Percentiles rank a stretch among this genome's conserved stretches.
Evolutionary conservation across 176 grass and related monocot genomes (phyloP).

Genomic region (Panicum miliaceum): DNA sequence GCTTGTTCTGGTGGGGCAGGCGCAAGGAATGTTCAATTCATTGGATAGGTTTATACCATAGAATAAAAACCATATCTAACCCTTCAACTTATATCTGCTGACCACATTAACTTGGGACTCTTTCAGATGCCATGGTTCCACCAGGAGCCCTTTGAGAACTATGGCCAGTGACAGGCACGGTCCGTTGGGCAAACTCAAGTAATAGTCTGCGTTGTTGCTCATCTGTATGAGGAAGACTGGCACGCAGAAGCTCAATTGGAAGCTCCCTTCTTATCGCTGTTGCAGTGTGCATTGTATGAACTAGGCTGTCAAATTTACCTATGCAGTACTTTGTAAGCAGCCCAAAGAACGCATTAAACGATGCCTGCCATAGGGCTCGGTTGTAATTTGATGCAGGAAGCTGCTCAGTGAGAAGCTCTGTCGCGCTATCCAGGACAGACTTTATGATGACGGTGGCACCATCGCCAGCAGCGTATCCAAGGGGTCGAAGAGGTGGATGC

Average conservation of each 20-base stretch:
- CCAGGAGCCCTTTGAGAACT: conserved; percentile 43
- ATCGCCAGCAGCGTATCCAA: conserved; percentile 64
- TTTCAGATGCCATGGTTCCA: conserved; percentile 42
- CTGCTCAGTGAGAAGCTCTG: conserved; percentile 61
- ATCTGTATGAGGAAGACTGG: conserved; percentile 88
- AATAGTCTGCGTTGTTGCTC: conserved; percentile 72
- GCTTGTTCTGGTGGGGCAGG: neutral
- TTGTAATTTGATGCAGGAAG: conserved; percentile 48
- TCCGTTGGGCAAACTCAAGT: conserved; percentile 70
- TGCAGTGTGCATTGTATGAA: conserved; percentile 48
- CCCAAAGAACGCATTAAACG: conserved; percentile 77
- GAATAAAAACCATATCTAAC: neutral
- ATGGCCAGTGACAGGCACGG: conserved; percentile 42
- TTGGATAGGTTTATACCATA: neutral
- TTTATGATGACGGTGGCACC: conserved; percentile 76
- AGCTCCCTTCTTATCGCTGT: conserved; percentile 69
- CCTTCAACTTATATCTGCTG: conserved; percentile 6
- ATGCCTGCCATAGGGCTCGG: conserved; percentile 75
- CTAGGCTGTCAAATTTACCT: conserved; percentile 69
- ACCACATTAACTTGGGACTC: conserved; percentile 42
- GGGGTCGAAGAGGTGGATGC: conserved; percentile 77
- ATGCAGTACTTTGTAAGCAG: conserved; percentile 70
- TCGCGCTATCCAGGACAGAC: conserved; percentile 69
- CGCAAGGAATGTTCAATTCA: neutral
- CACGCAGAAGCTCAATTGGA: conserved; percentile 78